Base-by-base conservation (phyloP, 495 filamentous ascomycete species). In the Thermothielavioides terrestris region DNA sequence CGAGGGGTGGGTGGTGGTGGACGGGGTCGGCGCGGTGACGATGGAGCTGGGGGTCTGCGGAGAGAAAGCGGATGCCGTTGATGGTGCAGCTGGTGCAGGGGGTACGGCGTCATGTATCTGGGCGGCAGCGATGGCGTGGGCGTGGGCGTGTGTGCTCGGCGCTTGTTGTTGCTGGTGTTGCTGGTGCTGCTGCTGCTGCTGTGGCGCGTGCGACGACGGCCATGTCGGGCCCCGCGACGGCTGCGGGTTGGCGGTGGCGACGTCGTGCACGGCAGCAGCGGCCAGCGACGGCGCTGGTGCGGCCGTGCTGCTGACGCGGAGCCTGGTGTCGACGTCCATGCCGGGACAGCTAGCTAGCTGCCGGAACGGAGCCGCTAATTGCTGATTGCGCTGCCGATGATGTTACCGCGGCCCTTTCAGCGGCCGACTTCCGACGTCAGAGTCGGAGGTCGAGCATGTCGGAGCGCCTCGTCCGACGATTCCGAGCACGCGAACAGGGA, bases 1-100 rank as follows among this genome's bases (percentile, higher is more conserved):
- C 26, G 30, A 2, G n/a, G 44, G 17, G 23, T 38, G 37, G 32
- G 34, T 25, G 25, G 7, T 27, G 37, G 21, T 15, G 27, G 39
- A 20, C 6, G 49, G 40, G 6, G 49, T 34, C 23, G 23, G 12
- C 36, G 35, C 17, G 37, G 31, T 47, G 37, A 21, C 35, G 30
- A 31, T 30, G 11, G 41, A 52, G 23, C 17, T 46, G 7, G 49
- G 50, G 15, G 56, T 49, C 21, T 49, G 47, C 7, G 55, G 56
- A 21, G 52, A 55, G 36, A 52, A 50, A 23, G 35, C 41, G 8
- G 43, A 28, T 27, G 44, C 4, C n/a, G 50, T 23, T 12, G 20
- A 1, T 22, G 42, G 1, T 20, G 9, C 30, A 15, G 42, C 25
- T 15, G 10, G 10, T 42, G 27, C 5, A 10, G 31, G n/a, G 31